Percentiles rank a stretch among this genome's conserved stretches.
phyloP scores from a whole-genome alignment of 305 asterid genomes.

The Plantago coronopus region DNA sequence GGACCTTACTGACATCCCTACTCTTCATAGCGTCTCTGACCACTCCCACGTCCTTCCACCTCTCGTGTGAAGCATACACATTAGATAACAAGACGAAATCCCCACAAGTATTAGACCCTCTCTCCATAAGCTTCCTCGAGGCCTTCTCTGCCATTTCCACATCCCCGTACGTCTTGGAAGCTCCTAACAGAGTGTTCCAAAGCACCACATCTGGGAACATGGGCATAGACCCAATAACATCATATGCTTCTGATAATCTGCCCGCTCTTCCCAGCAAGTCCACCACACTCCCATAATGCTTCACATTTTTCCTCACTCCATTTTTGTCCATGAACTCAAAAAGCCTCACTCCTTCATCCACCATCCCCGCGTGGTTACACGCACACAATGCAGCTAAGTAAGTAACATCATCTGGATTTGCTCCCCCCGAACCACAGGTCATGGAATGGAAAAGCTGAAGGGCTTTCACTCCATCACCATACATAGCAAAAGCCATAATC shows the following conservation, averaged over 20 bases:
- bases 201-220: slow-evolving; percentile 64
- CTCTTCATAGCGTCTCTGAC: slow-evolving; percentile 79
- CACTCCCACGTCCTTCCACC: slow-evolving; percentile 81
- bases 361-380: slow-evolving; percentile 90
- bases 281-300: slow-evolving; percentile 86
- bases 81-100: slow-evolving; percentile 83
- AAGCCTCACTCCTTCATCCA: slow-evolving; percentile 69
- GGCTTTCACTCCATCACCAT: slow-evolving; percentile 76
- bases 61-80: slow-evolving; percentile 66
- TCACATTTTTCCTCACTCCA: slow-evolving; percentile 51
- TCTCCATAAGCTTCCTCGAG: slow-evolving; percentile 69
- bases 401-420: slow-evolving; percentile 58
- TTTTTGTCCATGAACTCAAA: slow-evolving; percentile 52
- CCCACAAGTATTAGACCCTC: slow-evolving; percentile 78
- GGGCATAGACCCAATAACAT: slow-evolving; percentile 59
- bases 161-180: slow-evolving; percentile 68
- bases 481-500: slow-evolving; percentile 87
- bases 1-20: slow-evolving; percentile 67
- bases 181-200: slow-evolving; percentile 91
- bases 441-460: slow-evolving; percentile 45
- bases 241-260: slow-evolving; percentile 57
- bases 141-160: slow-evolving; percentile 86
- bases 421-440: slow-evolving; percentile 28
- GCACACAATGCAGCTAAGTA: slow-evolving; percentile 77
- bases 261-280: slow-evolving; percentile 90